These are phyloP conservation scores for Solanum sejunctum DNA, from an alignment of 257 asterid species.

Conservation along the genomic window DNA sequence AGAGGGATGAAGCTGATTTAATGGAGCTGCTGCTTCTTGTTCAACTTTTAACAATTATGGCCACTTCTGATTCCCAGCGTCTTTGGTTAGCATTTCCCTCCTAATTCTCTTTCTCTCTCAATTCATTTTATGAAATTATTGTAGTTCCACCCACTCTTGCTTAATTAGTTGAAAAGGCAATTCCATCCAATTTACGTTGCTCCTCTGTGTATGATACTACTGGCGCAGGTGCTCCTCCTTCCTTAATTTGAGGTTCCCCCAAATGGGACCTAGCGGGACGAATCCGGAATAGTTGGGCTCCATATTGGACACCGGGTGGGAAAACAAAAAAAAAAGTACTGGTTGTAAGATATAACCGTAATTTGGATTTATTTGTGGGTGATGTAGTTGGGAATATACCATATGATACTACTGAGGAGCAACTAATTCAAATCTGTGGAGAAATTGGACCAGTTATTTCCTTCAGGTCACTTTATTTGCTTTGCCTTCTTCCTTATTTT, in stretches of 20 bases:
- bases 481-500: not conserved
- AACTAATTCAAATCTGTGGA: constrained; percentile 76
- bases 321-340: too few species aligned
- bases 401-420: constrained; percentile 91
- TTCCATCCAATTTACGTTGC: not conserved
- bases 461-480: constrained; percentile 48
- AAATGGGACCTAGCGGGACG: too few species aligned
- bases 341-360: not conserved
- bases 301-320: too few species aligned
- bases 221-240: not conserved
- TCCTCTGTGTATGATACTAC: not conserved
- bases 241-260: too few species aligned
- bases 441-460: constrained; percentile 95
- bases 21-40: constrained; percentile 20
- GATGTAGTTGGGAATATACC: constrained; percentile 88
- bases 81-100: constrained; percentile 42
- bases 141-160: constrained; percentile 19
- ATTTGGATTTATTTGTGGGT: not conserved
- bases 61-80: constrained; percentile 69
- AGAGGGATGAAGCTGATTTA: constrained; percentile 17
- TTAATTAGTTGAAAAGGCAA: not conserved
- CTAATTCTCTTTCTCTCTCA: not conserved
- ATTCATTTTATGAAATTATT: not conserved
- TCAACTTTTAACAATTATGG: constrained; percentile 10
- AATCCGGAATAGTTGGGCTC: too few species aligned